A percentile compares a stretch with the other conserved stretches of the same genome.
Conservation (phyloP, 2,329 filamentous ascomycete genomes). For the Verticillium albo-atrum region DNA sequence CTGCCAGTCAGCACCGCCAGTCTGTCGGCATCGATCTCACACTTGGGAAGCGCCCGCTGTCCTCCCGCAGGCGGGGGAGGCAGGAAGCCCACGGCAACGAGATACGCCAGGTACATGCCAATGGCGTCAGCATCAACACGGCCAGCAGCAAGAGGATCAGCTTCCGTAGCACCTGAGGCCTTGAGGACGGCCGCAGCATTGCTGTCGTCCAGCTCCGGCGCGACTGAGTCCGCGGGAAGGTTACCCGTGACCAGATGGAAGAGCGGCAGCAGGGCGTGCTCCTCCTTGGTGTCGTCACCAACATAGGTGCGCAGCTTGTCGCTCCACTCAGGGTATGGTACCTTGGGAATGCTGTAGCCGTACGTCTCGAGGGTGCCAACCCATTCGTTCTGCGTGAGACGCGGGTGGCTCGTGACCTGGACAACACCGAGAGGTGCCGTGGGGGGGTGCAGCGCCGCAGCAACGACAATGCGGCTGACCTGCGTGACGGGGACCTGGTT, state of each 20-base stretch:
- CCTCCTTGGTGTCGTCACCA: slow-evolving; percentile 47
- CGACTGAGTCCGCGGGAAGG: slow-evolving; percentile 62
- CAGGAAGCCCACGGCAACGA: slow-evolving; percentile 57
- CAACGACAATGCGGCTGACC: slow-evolving; percentile 75
- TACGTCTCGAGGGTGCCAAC: slow-evolving; percentile 66
- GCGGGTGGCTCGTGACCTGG: slow-evolving; percentile 76
- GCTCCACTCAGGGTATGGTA: slow-evolving; percentile 67
- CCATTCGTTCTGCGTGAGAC: slow-evolving; percentile 74
- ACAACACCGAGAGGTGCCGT: slow-evolving; percentile 29
- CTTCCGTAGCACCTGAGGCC: slow-evolving; percentile 15
- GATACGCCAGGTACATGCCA: slow-evolving; percentile 56
- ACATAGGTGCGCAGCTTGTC: slow-evolving; percentile 65
- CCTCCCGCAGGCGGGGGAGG: slow-evolving; percentile 30
- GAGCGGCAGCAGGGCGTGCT: slow-evolving; percentile 48
- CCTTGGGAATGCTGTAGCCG: slow-evolving; percentile 65
- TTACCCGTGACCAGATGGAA: slow-evolving; percentile 69
- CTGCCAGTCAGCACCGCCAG: slow-evolving; percentile 7
- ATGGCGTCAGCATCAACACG: slow-evolving; percentile 50
- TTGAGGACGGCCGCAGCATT: slow-evolving; percentile 57
- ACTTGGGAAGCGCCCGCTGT: slow-evolving; percentile 33
- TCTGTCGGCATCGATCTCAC: slow-evolving; percentile 29
- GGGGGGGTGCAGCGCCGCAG: slow-evolving; percentile 63
- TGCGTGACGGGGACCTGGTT: slow-evolving; percentile 87
- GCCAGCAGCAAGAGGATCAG: slow-evolving; percentile 35
- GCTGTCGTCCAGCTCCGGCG: slow-evolving; percentile 68